A percentile compares a stretch with the other conserved stretches of the same genome.
Evolutionary conservation across 192 early-diverging fungal species (phyloP).

Genomic region (Coemansia asiatica): DNA sequence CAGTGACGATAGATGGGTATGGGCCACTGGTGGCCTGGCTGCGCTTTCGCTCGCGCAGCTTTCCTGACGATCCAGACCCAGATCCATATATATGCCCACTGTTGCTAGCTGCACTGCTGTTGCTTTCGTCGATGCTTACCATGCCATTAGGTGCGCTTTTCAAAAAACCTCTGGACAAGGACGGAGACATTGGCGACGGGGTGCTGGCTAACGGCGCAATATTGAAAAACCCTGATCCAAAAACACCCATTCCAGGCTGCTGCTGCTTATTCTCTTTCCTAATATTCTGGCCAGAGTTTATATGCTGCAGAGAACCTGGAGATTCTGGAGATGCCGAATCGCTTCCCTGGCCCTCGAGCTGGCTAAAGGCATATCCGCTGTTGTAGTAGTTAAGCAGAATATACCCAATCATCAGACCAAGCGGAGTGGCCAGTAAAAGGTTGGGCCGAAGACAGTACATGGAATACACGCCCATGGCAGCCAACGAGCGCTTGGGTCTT

Average conservation of each 20-base stretch:
- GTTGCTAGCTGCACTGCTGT: background rate
- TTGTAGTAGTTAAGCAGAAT: constrained; percentile 43
- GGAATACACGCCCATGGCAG: constrained; percentile 43
- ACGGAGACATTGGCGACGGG: background rate
- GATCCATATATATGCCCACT: background rate
- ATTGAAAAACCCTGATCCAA: constrained; percentile 11
- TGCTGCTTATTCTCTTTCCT: too few species aligned
- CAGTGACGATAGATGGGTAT: constrained; percentile 5
- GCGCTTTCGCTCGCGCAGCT: constrained; percentile 8
- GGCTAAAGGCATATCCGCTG: constrained; percentile 16
- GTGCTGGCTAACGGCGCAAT: constrained; percentile 15
- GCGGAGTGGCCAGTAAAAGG: constrained; percentile 43
- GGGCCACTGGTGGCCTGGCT: constrained; percentile 9
- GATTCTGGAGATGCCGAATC: background rate
- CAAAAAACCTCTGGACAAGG: background rate
- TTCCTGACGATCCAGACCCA: background rate
- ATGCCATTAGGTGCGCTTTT: background rate
- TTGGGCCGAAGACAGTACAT: constrained; percentile 50
- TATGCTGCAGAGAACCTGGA: background rate
- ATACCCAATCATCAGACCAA: constrained; percentile 45
- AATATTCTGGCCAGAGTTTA: too few species aligned
- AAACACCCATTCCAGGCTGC: background rate
- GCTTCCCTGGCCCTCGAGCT: background rate
- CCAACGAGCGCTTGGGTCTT: constrained; percentile 28
- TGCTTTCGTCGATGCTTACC: constrained; percentile 2